Evolutionary conservation across 2,329 filamentous ascomycete genomes (phyloP).

Genomic region (Ophiosphaerella korrae): DNA sequence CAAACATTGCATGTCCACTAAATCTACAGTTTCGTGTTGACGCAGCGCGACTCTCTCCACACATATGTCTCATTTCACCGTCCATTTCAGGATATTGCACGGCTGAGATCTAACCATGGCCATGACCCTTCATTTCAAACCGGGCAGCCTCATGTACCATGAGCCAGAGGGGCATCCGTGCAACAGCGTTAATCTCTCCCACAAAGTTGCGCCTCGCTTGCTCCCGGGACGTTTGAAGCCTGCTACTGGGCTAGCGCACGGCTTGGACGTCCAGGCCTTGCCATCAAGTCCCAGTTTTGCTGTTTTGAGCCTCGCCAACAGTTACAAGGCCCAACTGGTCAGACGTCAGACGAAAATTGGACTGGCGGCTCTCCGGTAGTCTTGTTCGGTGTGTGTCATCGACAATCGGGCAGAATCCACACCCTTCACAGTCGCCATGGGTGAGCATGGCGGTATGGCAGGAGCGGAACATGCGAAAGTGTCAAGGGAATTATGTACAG

Average conservation of each 20-base stretch:
- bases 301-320: conserved; percentile 31
- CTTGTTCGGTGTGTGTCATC: conserved; percentile 4
- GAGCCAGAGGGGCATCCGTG: conserved; percentile 34
- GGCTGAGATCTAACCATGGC: conserved; percentile 38
- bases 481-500: neutral
- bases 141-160: conserved; percentile 33
- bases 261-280: conserved; percentile 29
- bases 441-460: too few relatives aligned
- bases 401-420: neutral
- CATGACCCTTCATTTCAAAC: conserved; percentile 48
- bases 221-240: conserved; percentile 47
- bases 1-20: conserved; percentile 24
- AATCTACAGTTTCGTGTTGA: conserved; percentile 43
- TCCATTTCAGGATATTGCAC: conserved; percentile 38
- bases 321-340: conserved; percentile 28
- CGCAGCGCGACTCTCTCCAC: conserved; percentile 39
- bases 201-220: conserved; percentile 42
- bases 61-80: conserved; percentile 39
- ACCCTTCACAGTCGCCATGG: too few relatives aligned
- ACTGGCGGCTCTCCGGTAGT: conserved; percentile 8
- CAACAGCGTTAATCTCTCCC: conserved; percentile 42
- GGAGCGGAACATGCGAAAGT: neutral
- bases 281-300: conserved; percentile 22
- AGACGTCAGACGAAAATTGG: conserved; percentile 24
- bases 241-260: conserved; percentile 40